These are phyloP conservation scores for Tetracladium setigerum DNA, from an alignment of 495 filamentous ascomycete genomes.

Conservation along the genomic window DNA sequence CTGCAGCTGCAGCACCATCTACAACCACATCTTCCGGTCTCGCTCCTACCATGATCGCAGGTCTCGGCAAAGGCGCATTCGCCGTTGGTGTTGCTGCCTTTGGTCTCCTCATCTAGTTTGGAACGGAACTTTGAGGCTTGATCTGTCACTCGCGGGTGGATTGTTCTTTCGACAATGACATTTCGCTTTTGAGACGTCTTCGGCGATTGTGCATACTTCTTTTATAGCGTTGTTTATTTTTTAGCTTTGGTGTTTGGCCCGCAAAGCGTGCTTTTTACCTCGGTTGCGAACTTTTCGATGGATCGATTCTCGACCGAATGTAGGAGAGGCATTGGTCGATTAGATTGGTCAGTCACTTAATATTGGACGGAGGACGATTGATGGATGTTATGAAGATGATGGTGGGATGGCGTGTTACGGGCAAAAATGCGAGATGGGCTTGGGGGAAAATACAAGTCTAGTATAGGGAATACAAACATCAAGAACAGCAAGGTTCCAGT, in stretches of 20 bases:
- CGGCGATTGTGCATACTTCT: slow-evolving; percentile 18
- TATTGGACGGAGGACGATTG: too few species aligned
- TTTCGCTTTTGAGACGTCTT: neutral
- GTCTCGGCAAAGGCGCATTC: slow-evolving; percentile 28
- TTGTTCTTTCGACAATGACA: neutral
- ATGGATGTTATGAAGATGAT: too few species aligned
- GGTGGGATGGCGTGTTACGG: too few species aligned
- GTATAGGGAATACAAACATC: too few species aligned
- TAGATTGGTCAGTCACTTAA: too few species aligned
- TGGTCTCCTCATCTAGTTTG: slow-evolving; percentile 21
- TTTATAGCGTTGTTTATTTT: slow-evolving; percentile 18
- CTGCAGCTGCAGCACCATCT: slow-evolving; percentile 11
- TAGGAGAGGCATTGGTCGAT: too few species aligned
- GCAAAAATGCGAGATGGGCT: too few species aligned
- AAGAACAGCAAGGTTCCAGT: too few species aligned
- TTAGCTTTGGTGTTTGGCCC: slow-evolving; percentile 22
- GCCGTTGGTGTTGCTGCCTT: slow-evolving; percentile 30
- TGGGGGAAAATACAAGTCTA: too few species aligned
- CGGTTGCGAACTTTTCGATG: too few species aligned
- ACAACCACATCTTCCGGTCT: slow-evolving; percentile 17
- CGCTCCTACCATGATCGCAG: slow-evolving; percentile 24
- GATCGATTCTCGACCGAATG: too few species aligned
- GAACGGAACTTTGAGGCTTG: neutral
- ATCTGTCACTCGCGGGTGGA: neutral
- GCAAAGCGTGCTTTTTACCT: too few species aligned